Percentiles rank a stretch among this genome's conserved stretches.
Conservation (phyloP, 768 basidiomycete species). For the Pisolithus albus region DNA sequence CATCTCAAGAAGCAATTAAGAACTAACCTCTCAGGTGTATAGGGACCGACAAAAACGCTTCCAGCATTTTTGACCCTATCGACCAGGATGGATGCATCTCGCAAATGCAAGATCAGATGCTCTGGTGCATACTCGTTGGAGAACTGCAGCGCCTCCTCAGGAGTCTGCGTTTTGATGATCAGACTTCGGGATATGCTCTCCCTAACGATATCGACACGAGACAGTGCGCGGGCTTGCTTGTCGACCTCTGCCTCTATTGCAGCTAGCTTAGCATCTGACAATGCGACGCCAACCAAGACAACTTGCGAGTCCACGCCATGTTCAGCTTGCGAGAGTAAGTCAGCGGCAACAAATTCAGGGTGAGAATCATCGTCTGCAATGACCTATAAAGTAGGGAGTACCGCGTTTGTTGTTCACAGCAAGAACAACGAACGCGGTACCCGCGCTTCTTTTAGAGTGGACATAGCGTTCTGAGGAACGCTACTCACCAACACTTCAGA, state of each 20-base stretch:
- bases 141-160: constrained; percentile 78
- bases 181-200: constrained; percentile 87
- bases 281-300: constrained; percentile 76
- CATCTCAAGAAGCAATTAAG: constrained; percentile 5
- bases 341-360: constrained; percentile 90
- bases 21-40: constrained; percentile 88
- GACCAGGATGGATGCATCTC: constrained; percentile 61
- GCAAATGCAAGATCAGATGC: constrained; percentile 88
- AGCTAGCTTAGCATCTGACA: constrained; percentile 54
- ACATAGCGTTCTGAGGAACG: constrained; percentile 59
- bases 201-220: constrained; percentile 85
- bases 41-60: constrained; percentile 92
- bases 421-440: constrained; percentile 38
- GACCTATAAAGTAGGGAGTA: constrained; percentile 47
- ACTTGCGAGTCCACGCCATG: constrained; percentile 99
- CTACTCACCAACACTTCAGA: constrained; percentile 83
- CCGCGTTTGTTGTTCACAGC: constrained; percentile 26
- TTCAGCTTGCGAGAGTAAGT: constrained; percentile 95
- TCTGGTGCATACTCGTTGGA: constrained; percentile 98
- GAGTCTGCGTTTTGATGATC: constrained; percentile 64
- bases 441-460: constrained; percentile 50
- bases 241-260: constrained; percentile 83
- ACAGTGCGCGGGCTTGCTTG: constrained; percentile 74
- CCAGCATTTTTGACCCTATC: constrained; percentile 82
- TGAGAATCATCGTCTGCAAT: constrained; percentile 86